Percentiles rank a stretch among this genome's conserved stretches.
These are phyloP conservation scores for Usnea hakonensis DNA, from an alignment of 495 filamentous ascomycete genomes.

Conservation along the genomic window DNA sequence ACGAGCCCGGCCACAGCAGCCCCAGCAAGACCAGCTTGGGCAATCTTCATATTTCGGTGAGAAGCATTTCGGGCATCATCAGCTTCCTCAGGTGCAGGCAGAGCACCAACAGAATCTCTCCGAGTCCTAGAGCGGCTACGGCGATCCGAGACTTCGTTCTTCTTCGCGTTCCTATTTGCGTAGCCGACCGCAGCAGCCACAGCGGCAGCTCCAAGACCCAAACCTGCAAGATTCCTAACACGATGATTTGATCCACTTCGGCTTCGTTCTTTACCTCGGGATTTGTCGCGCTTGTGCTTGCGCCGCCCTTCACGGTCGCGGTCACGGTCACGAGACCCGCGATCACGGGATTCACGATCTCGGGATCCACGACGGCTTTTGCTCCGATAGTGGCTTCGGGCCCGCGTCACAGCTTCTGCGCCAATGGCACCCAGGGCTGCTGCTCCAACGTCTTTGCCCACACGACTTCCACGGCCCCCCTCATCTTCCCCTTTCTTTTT, in stretches of 20 bases:
- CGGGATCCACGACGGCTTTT: slow-evolving; percentile 25
- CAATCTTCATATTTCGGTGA: slow-evolving; percentile 60
- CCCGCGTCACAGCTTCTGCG: slow-evolving; percentile 68
- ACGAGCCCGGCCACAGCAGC: slow-evolving; percentile 71
- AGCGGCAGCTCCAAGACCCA: slow-evolving; percentile 74
- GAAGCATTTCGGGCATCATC: slow-evolving; percentile 46
- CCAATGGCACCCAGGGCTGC: slow-evolving; percentile 76
- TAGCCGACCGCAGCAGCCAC: slow-evolving; percentile 76
- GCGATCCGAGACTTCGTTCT: slow-evolving; percentile 52
- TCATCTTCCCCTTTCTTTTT: slow-evolving; percentile 53
- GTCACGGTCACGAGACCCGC: slow-evolving; percentile 40
- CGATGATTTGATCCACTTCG: slow-evolving; percentile 52
- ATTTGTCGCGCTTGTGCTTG: slow-evolving; percentile 32
- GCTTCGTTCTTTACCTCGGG: slow-evolving; percentile 30
- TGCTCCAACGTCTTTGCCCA: slow-evolving; percentile 70
- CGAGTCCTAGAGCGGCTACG: slow-evolving; percentile 63
- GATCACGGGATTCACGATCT: slow-evolving; percentile 30
- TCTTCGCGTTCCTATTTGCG: slow-evolving; percentile 58
- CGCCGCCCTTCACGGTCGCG: slow-evolving; percentile 35
- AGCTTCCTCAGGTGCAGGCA: slow-evolving; percentile 31
- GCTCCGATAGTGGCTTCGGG: slow-evolving; percentile 61
- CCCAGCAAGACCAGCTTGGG: slow-evolving; percentile 69
- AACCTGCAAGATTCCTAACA: slow-evolving; percentile 54
- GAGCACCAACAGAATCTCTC: slow-evolving; percentile 43
- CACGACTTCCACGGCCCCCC: slow-evolving; percentile 50